Evolutionary conservation across 2,329 filamentous ascomycete species (phyloP).

Genomic region (Pyrenochaeta sp.): DNA sequence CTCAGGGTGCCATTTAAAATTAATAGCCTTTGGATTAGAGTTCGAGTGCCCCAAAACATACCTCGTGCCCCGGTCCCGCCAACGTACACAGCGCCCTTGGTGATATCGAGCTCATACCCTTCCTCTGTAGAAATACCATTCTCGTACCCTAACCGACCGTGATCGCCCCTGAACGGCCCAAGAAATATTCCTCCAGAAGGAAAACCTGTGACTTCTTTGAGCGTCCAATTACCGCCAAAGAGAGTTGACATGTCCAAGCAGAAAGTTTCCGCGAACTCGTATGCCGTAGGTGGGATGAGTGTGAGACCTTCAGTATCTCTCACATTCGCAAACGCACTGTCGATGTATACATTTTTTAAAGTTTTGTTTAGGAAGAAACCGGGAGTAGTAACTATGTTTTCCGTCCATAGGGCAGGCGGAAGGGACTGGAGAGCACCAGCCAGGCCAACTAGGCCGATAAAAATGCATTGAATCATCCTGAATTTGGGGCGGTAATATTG

Average conservation of each 20-base stretch:
- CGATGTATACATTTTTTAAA: constrained; percentile 53
- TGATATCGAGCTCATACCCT: constrained; percentile 58
- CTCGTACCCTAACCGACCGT: constrained; percentile 54
- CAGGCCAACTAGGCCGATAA: constrained; percentile 17
- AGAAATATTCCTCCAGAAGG: constrained; percentile 56
- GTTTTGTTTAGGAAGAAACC: constrained; percentile 33
- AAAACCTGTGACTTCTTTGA: constrained; percentile 49
- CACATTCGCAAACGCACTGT: constrained; percentile 48
- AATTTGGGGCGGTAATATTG: not conserved
- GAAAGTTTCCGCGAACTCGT: constrained; percentile 61
- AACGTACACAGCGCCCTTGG: constrained; percentile 45
- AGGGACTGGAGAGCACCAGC: constrained; percentile 50
- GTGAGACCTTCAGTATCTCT: constrained; percentile 59
- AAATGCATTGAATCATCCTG: constrained; percentile 21
- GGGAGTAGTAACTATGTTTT: constrained; percentile 11
- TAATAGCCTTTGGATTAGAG: constrained; percentile 54
- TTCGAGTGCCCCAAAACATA: constrained; percentile 60
- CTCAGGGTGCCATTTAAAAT: constrained; percentile 46
- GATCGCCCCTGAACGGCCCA: constrained; percentile 39
- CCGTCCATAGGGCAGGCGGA: constrained; percentile 46
- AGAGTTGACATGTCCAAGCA: constrained; percentile 54
- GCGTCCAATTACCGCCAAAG: constrained; percentile 53
- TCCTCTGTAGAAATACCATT: constrained; percentile 59
- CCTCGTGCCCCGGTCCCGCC: constrained; percentile 55
- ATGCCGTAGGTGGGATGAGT: constrained; percentile 60